Evolutionary conservation across 305 asterid genomes (phyloP), one percentile per base, ranked within the genome.

Genomic region (Solanum aculeatissimum): DNA sequence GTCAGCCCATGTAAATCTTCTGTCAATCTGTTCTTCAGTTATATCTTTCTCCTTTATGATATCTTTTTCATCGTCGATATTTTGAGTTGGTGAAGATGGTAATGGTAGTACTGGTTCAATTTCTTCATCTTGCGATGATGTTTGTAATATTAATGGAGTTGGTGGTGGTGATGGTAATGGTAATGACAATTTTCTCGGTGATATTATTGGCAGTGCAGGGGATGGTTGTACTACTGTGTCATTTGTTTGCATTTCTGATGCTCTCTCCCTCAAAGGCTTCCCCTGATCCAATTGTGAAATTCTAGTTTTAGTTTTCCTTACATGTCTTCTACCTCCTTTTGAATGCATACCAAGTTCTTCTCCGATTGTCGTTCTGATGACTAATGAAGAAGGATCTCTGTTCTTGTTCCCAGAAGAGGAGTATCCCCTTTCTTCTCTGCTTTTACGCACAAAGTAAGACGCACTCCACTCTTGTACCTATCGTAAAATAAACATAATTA

Each of bases 181-280:
- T 54, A 81, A 15, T 60, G 75, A 1, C 58, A 42, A 47, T 29
- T 68, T 27, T 62, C 2, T 51, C 12, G 71, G 66, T 23, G 60
- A 19, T 45, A 25, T 57, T 11, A 32, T 6, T 68, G 66, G 87
- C 77, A 58, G 75, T 32, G 83, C 60, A 6, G 55, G 65, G 25
- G 58, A 3, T 21, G 74, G 84, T 83, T 72, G 88, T 62, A 38
- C 85, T 43, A 87, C 85, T 71, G 60, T 83, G 3, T 21, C 4
- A 58, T 89, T 70, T 32, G 91, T 86, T 81, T 86, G 84, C 80
- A 84, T 85, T 68, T 87, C 89, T 49, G 88, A 88, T 85, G 88
- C 87, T 92, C 93, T 95, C 98, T 93, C 98, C 97, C 97, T 89
- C 95, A 95, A 93, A 86, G 98, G 91, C 97, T 93, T 95, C 97